Conservation (phyloP, 2,329 filamentous ascomycete species). For the Alternaria novae-zelandiae region DNA sequence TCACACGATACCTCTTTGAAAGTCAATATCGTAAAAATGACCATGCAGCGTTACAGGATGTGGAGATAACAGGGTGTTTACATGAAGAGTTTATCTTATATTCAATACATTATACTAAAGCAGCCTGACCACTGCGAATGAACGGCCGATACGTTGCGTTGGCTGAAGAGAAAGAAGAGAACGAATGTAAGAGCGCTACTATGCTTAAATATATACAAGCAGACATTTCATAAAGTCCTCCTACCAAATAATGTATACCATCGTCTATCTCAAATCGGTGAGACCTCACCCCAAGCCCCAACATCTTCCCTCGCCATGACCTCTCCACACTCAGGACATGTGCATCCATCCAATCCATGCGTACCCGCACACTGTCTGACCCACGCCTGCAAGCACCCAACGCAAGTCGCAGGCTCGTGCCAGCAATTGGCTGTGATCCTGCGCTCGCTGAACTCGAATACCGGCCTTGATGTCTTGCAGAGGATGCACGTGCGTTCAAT, state of each 20-base stretch:
- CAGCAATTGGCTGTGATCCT: conserved; percentile 32
- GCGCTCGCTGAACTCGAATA: conserved; percentile 27
- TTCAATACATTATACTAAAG: not conserved
- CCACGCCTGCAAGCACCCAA: conserved; percentile 34
- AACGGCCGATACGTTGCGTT: not conserved
- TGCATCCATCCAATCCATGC: conserved; percentile 24
- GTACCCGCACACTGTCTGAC: conserved; percentile 29
- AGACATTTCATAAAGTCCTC: not conserved
- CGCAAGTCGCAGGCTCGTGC: conserved; percentile 39
- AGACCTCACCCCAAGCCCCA: conserved; percentile 25
- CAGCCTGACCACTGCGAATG: not conserved
- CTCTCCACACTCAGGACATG: conserved; percentile 42
- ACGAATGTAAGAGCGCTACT: conserved; percentile 1
- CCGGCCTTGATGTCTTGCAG: conserved; percentile 31
- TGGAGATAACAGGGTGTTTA: not conserved
- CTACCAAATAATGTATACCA: not conserved
- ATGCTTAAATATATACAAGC: not conserved
- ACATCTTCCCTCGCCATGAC: conserved; percentile 34
- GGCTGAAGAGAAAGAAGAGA: not conserved
- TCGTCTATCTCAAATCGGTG: not conserved
- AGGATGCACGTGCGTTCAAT: conserved; percentile 34
- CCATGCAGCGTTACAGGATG: rapidly evolving
- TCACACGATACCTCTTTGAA: not conserved
- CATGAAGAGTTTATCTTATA: not conserved
- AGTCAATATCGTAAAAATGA: not conserved